phyloP scores from a whole-genome alignment of 2,329 filamentous ascomycete genomes.

The Sarocladium brachiariae region DNA sequence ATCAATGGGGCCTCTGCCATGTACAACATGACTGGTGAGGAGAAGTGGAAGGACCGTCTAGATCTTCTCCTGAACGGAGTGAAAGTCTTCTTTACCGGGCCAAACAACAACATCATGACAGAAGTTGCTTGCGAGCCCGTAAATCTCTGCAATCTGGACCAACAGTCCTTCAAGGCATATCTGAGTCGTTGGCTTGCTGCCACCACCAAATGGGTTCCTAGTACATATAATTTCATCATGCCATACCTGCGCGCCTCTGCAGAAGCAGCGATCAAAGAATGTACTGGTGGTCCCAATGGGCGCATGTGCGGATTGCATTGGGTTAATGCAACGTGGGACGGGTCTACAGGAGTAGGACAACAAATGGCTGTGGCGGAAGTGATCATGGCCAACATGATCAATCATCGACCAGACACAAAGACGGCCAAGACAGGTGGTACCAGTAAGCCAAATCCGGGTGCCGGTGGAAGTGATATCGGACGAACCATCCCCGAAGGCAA shows the following conservation, averaged over 20 bases:
- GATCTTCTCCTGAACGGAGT: slow-evolving; percentile 49
- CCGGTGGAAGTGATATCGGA: slow-evolving; percentile 40
- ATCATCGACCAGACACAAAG: slow-evolving; percentile 33
- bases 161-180: slow-evolving; percentile 59
- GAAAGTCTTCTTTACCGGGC: slow-evolving; percentile 47
- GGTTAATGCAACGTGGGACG: slow-evolving; percentile 51
- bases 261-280: slow-evolving; percentile 49
- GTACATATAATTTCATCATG: slow-evolving; percentile 46
- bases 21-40: slow-evolving; percentile 52
- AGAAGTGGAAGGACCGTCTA: slow-evolving; percentile 51
- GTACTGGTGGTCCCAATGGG: slow-evolving; percentile 48
- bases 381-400: slow-evolving; percentile 54
- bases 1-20: slow-evolving; percentile 61
- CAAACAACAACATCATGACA: slow-evolving; percentile 50
- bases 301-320: slow-evolving; percentile 56
- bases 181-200: slow-evolving; percentile 54
- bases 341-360: slow-evolving; percentile 56
- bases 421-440: slow-evolving; percentile 52
- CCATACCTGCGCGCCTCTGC: slow-evolving; percentile 49
- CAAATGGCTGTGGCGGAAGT: slow-evolving; percentile 65
- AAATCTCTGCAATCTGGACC: slow-evolving; percentile 53
- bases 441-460: slow-evolving; percentile 38
- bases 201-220: slow-evolving; percentile 57
- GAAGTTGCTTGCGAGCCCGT: slow-evolving; percentile 60
- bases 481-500: slow-evolving; percentile 21